Evolutionary conservation across 176 grass and related monocot species (phyloP), one percentile per base, ranked within the genome.

Genomic region (Juncus effusus): DNA sequence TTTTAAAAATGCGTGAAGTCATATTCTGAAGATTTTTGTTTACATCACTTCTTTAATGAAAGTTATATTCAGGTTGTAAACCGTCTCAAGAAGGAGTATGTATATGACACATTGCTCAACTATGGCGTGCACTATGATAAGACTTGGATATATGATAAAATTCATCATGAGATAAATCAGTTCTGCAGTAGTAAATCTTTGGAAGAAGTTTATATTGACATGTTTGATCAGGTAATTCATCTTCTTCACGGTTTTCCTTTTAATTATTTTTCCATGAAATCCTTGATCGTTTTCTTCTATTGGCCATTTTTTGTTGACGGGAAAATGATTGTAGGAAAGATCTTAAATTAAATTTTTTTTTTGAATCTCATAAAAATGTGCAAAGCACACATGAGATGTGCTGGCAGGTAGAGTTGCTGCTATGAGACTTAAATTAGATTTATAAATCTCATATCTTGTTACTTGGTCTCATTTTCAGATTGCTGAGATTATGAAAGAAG

Each of bases 71-170:
- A 99, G 95, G 95, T 99, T 64, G 95, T 94, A 38, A 99, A 94
- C 63, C 89, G 95, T 51, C 95, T 99, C 64, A 81, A 66, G 9
- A 99, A 94, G 85, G 80, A 87, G 16, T 94, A 71, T 70, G 95
- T 94, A 55, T 82, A 94, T 70, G 83, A 94, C 5, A 99, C 95
- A 59, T 73, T 99, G 53, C 95, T 90, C 74, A 84, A 99, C 56
- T 99, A 99, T 85, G 95, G 95, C 8, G 73, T 99, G 44, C 76
- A 90, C 61, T 99, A 99, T 76, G 95, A 94, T 42, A 99, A 94
- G 76, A 90, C 89, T 74, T 99, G 95, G 95, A 99, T 99, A 77
- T 99, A 99, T 72, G 95, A 99, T 63, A 99, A 99, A 78, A 99
- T 99, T 77, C 95, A 99, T 69, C 95, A 99, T 79, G 95, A 99